Evolutionary conservation across 2,329 filamentous ascomycete species (phyloP), one percentile per base, ranked within the genome.

Genomic region (Fusarium sororula): DNA sequence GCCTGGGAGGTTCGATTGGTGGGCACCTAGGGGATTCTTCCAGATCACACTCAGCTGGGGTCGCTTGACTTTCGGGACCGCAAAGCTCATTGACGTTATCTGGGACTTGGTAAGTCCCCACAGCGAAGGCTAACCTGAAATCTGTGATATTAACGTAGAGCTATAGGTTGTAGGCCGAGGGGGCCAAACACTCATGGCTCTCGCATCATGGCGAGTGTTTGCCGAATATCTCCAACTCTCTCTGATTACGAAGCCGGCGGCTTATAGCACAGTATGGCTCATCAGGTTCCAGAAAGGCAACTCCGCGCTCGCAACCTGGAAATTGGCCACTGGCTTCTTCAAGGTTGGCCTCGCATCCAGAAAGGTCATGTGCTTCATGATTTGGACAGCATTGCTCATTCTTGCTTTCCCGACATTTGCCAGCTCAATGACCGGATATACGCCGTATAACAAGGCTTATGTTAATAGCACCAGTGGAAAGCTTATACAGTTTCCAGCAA

Each of bases 351-450:
- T 53, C 3, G 32, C 32, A 12, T 53, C 50, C 13, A 53, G 9
- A 12, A 38, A 26, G 18, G 50, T 26, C 32, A 53, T 53, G 32
- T 53, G 50, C 32, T 64, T 62, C 12, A 68, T 68, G 7, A 18
- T 48, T 0, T 15, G 9, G 28, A 22, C 63, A 0, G 28, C 38
- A 4, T 24, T n/a, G 0, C 22, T 74, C 5, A 59, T 74, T 6
- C 30, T 74, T 3, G 42, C 20, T 9, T 66, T 68, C 3, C 71
- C 71, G 0, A 74, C 71, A 0, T 39, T 68, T 7, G 51, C 51
- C 12, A n/a, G 58, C 7, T 74, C 71, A 0, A 74, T 74, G 71
- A 71, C 70, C 0, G 70, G 70, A 42, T 74, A 74, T 18, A 64
- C 47, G 1, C 38, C 66, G 0, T 66, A 44, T 1, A 63, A 58